These are phyloP conservation scores for Papiliotrema flavescens DNA, from an alignment of 1,284 basidiomycete genomes.

Conservation along the genomic window DNA sequence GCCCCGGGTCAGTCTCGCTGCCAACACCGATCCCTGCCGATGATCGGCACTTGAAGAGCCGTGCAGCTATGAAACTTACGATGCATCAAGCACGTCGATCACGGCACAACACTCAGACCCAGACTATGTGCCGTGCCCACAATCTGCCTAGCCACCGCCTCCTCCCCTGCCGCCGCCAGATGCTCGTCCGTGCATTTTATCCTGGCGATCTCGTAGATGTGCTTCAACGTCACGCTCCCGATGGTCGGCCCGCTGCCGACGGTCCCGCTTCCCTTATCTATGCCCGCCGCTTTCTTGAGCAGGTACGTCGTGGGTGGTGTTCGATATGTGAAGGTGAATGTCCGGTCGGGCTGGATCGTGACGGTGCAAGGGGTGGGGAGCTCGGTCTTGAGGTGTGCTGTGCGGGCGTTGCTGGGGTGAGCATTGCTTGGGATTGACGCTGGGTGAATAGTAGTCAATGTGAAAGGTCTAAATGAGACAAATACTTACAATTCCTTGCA, in stretches of 20 bases:
- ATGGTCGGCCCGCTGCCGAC: slow-evolving; percentile 48
- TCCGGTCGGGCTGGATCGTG: slow-evolving; percentile 88
- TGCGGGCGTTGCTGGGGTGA: slow-evolving; percentile 69
- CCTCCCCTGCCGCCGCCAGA: slow-evolving; percentile 74
- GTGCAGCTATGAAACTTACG: no score
- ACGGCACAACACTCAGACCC: slow-evolving; percentile 83
- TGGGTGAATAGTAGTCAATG: no score
- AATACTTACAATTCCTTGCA: slow-evolving; percentile 75
- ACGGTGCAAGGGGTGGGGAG: slow-evolving; percentile 87
- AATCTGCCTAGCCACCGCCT: slow-evolving; percentile 81
- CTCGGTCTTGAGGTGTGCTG: slow-evolving; percentile 80
- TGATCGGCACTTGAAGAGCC: no score
- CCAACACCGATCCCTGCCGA: no score
- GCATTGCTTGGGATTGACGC: neutral
- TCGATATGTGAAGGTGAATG: slow-evolving; percentile 89
- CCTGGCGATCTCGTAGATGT: slow-evolving; percentile 98
- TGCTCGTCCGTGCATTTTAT: slow-evolving; percentile 90
- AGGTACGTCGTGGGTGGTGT: slow-evolving; percentile 90
- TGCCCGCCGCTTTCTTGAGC: slow-evolving; percentile 83
- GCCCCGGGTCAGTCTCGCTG: no score
- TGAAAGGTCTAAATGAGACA: slow-evolving; percentile 9
- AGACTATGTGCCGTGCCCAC: slow-evolving; percentile 79
- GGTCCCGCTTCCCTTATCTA: slow-evolving; percentile 76
- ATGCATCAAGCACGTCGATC: no score
- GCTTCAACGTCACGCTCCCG: slow-evolving; percentile 88